Conservation (phyloP, 176 grass and related monocot genomes). For the Poa pratensis region DNA sequence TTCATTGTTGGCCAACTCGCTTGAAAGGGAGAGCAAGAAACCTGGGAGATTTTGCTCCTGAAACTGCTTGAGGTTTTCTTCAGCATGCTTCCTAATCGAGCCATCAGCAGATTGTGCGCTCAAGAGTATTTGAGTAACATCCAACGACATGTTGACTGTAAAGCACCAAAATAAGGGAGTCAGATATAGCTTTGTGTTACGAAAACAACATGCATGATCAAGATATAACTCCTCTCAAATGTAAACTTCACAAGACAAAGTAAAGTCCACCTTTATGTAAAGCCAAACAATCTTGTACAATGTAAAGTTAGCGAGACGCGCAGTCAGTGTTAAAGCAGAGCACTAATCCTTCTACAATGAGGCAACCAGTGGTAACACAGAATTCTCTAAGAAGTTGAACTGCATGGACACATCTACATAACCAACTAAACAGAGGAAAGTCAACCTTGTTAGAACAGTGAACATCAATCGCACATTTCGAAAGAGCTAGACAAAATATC, state of each 20-base stretch:
- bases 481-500: neutral
- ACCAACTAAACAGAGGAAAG: neutral
- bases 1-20: conserved; percentile 66
- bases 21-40: conserved; percentile 70
- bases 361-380: neutral
- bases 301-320: neutral
- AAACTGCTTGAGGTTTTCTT: conserved; percentile 85
- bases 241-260: neutral
- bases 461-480: neutral
- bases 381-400: neutral
- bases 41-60: conserved; percentile 85
- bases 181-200: neutral
- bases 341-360: conserved; percentile 6
- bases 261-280: neutral
- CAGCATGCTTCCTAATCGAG: conserved; percentile 63
- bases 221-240: neutral
- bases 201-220: neutral
- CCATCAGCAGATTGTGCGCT: conserved; percentile 73
- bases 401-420: conserved; percentile 4
- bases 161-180: conserved; percentile 15
- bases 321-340: neutral
- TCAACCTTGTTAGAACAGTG: neutral
- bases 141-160: conserved; percentile 73
- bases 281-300: neutral
- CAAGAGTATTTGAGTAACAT: conserved; percentile 82